Base-by-base conservation (phyloP, 306 rosid species). In the Malus sylvestris region DNA sequence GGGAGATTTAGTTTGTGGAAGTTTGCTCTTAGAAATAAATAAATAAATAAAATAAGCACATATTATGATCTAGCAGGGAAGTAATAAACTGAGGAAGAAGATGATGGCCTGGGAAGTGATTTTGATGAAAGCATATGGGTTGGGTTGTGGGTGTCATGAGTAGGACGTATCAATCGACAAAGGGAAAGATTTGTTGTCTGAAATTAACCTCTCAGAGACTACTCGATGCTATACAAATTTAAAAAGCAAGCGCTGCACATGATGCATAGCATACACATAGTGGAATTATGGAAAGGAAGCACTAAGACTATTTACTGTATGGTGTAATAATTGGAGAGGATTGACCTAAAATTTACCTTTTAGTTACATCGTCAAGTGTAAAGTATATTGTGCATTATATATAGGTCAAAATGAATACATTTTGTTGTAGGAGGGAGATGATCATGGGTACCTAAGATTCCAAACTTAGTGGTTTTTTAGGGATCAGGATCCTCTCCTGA, bases 111-210 rank as follows among this genome's bases (percentile, higher is more conserved):
- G 63, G 30, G 63, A 25, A 58, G 63, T 58, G 30, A 22, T 58
- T 58, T 25, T 58, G 63, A n/a, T 57, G 27, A 19, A 12, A 12
- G 38, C 19, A 1, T 30, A 30, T 32, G 80, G 55, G 76, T 59
- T 72, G 53, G 71, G 70, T 72, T 81, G 89, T 95, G 97, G 93
- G 87, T 73, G 96, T 90, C 83, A 90, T 92, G 98, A 92, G 97
- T 88, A 95, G 91, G 97, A 95, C 98, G 81, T 85, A 77, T 95
- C 96, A 81, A 70, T 85, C 86, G 92, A 88, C 97, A 90, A 90
- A 90, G 91, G 81, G 87, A 80, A 85, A 80, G 86, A 81, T 89
- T 89, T 85, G 81, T 70, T 76, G 78, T 74, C 82, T 66, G 74
- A 78, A 85, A 80, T 70, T 83, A 83, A 76, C 52, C 70, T 40